phyloP scores from a whole-genome alignment of 2,329 filamentous ascomycete species.

The Stagonosporopsis vannaccii region DNA sequence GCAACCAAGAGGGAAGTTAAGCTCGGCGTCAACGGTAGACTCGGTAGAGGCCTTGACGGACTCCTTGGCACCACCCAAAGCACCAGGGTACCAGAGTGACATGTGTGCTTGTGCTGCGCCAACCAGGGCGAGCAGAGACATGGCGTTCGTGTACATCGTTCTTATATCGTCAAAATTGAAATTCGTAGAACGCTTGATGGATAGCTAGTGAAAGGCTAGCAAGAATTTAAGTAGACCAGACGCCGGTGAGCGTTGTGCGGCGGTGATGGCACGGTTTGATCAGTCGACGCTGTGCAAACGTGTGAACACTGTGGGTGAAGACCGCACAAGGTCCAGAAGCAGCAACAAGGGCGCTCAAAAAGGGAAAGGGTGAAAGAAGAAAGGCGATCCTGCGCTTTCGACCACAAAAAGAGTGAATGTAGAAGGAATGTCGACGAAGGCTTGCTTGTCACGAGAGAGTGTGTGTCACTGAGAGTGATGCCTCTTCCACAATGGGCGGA shows the following conservation, averaged over 20 bases:
- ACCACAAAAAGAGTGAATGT: slow-evolving; percentile 36
- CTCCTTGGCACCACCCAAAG: slow-evolving; percentile 56
- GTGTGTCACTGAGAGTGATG: slow-evolving; percentile 37
- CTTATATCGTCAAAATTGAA: slow-evolving; percentile 12
- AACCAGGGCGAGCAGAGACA: slow-evolving; percentile 39
- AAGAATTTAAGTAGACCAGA: slow-evolving; percentile 21
- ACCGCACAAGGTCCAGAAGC: slow-evolving; percentile 10
- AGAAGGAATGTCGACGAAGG: slow-evolving; percentile 43
- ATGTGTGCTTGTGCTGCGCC: slow-evolving; percentile 49
- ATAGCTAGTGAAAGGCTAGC: slow-evolving; percentile 20
- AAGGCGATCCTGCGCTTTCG: slow-evolving; percentile 43
- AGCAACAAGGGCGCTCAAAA: slow-evolving; percentile 33
- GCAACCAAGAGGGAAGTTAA: slow-evolving; percentile 57
- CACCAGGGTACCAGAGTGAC: slow-evolving; percentile 53
- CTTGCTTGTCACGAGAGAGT: slow-evolving; percentile 41
- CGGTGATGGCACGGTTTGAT: slow-evolving; percentile 14
- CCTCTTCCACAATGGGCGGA: slow-evolving; percentile 26
- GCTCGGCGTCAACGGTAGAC: slow-evolving; percentile 29
- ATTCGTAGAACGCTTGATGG: slow-evolving; percentile 12
- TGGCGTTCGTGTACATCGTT: slow-evolving; percentile 37
- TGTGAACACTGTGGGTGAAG: slow-evolving; percentile 14
- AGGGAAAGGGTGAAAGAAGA: slow-evolving; percentile 24
- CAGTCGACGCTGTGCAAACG: slow-evolving; percentile 26
- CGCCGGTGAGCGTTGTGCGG: slow-evolving; percentile 15
- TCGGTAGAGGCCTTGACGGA: slow-evolving; percentile 44